Evolutionary conservation across 192 early-diverging fungal species (phyloP).

Genomic region (Rhizophagus sp.): DNA sequence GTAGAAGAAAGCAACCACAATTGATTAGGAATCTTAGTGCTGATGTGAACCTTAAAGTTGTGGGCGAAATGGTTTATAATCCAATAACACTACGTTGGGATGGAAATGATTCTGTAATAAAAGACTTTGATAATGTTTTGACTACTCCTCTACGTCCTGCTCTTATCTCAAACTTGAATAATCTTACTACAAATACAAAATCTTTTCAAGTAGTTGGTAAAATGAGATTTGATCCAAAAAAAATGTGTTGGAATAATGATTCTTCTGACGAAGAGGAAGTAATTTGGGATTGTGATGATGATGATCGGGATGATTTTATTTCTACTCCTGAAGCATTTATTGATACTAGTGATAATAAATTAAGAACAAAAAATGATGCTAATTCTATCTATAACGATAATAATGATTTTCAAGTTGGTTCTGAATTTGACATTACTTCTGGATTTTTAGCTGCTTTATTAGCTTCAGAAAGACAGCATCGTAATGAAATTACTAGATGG

Average conservation of each 20-base stretch:
- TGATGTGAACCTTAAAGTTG: not conserved
- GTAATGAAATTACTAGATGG: conserved; percentile 26
- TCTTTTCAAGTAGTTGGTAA: conserved; percentile 12
- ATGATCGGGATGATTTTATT: not conserved
- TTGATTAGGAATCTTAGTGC: conserved; percentile 19
- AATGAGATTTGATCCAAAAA: conserved; percentile 24
- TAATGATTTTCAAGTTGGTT: conserved; percentile 26
- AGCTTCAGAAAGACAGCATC: conserved; percentile 28
- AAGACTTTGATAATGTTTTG: conserved; percentile 10
- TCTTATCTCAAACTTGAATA: not conserved
- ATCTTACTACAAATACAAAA: conserved; percentile 2
- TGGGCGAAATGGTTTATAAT: conserved; percentile 31
- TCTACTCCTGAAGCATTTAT: not conserved
- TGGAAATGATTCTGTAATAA: conserved; percentile 24
- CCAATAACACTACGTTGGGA: conserved; percentile 20
- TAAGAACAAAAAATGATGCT: not conserved
- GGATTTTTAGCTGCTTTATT: conserved; percentile 25
- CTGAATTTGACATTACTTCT: conserved; percentile 25
- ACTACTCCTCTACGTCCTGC: not conserved
- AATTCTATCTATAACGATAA: not conserved
- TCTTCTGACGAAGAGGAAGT: conserved; percentile 4
- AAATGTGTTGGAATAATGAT: conserved; percentile 12
- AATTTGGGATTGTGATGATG: conserved; percentile 17
- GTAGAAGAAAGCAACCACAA: conserved; percentile 9
- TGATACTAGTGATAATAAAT: conserved; percentile 8